Base-by-base conservation (phyloP, 805 yeast genomes). In the Zygotorulaspora chibaensis region DNA sequence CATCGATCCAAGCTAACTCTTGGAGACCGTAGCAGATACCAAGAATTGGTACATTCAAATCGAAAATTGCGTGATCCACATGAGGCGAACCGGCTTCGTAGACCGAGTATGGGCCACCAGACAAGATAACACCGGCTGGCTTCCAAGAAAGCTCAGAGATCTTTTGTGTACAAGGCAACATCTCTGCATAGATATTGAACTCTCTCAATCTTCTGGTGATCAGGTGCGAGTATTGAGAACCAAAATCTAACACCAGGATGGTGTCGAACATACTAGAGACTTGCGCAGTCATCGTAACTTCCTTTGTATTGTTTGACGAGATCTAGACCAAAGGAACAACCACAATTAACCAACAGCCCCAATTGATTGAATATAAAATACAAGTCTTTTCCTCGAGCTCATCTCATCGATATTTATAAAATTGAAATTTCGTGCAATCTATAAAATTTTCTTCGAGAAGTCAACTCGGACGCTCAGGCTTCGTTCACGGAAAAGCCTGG, bases 1-100 rank as follows among this genome's bases (percentile, higher is more conserved):
- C 95, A 69, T 87, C 87, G 62, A 89, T 83, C 98, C 98, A 91
- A 44, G 99, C 99, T 57, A 93, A 74, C 73, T 93, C 99, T 76
- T 93, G 99, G 91, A 93, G 86, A 70, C 99, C 99, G 72, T 93
- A 93, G 74, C 99, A 93, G 68, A 93, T 93, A 63, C 99, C 99
- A 56, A 93, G 75, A 62, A 93, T 85, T 54, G 99, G 99, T 30
- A 93, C 99, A 50, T 80, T 78, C 59, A 93, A 80, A 58, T 91
- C 79, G 74, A 93, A 93, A 50, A 93, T 81, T 45, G 80, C 97
- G 56, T 83, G 93, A 73, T 93, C 99, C 47, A 91, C 99, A 69
- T 93, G 99, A 36, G 99, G 99, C 51, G 97, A 89, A 59, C 84
- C 98, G 47, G 80, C 84, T 48, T 85, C 96, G 66, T 91, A 93